These are phyloP conservation scores for Litchi chinensis DNA, from an alignment of 345 rosid species.

Conservation along the genomic window DNA sequence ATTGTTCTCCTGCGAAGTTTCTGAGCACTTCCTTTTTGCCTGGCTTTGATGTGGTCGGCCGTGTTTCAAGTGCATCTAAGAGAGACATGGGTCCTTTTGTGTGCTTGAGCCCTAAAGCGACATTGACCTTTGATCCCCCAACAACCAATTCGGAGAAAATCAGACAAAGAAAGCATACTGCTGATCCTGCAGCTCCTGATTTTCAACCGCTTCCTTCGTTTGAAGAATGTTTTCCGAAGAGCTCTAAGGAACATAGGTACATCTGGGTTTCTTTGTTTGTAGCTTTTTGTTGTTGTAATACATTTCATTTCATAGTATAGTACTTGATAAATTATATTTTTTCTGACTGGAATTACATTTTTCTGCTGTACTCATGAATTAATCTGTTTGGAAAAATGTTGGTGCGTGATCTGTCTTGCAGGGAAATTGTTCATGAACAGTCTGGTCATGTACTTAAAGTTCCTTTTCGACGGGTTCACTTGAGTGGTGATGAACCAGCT, in stretches of 20 bases:
- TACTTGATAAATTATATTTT: constrained; percentile 7
- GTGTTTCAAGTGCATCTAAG: constrained; percentile 40
- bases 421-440: constrained; percentile 81
- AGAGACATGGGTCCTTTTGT: constrained; percentile 39
- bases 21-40: constrained; percentile 56
- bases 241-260: constrained; percentile 79
- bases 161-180: constrained; percentile 67
- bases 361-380: neutral
- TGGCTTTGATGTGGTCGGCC: constrained; percentile 57
- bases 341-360: neutral
- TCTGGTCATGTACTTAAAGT: constrained; percentile 87
- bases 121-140: constrained; percentile 81
- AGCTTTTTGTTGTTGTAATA: neutral
- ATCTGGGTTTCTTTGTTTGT: neutral
- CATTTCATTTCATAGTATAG: neutral
- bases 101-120: constrained; percentile 48
- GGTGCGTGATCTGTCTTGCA: constrained; percentile 32
- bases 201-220: constrained; percentile 87
- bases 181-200: constrained; percentile 92
- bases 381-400: neutral
- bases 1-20: constrained; percentile 49
- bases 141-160: constrained; percentile 50
- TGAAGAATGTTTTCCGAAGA: constrained; percentile 87
- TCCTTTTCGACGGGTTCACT: constrained; percentile 83
- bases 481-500: constrained; percentile 81